Evolutionary conservation across 768 basidiomycete genomes (phyloP), one percentile per base, ranked within the genome.

Genomic region (Pisolithus orientalis): DNA sequence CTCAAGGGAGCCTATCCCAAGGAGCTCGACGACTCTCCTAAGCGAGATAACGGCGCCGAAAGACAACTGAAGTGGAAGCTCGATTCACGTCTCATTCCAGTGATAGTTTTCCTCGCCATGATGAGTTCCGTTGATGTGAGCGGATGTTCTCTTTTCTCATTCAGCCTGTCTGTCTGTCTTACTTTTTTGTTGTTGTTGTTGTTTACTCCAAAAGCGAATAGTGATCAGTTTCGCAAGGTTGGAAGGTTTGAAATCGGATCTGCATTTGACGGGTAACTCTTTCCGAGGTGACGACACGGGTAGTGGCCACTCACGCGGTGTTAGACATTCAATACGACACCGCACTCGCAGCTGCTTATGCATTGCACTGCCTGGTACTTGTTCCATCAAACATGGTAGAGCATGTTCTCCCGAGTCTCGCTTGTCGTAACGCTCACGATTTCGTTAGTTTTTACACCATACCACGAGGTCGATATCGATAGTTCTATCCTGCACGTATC

Each of bases 351-450:
- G 67, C 79, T 43, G 69, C 82, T 25, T 82, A 75, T 54, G 84
- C 71, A 2, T 79, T 80, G 1, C 83, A 85, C 53, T 77, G 77
- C 37, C 83, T 83, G 2, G 77, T 80, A 13, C 83, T 85, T 57
- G 76, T 85, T 49, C 84, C 84, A 1, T 83, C 79, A 0, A 86
- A 83, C 59, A 83, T 85, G 79, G 82, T 78, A 54, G 16, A 70
- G 61, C 39, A 16, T 6, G 5, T 34, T 24, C 1, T 7, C 25
- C 31, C 16, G 14, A 3, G 10, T n/a, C 31, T 31, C 10, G 3
- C 29, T 37, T 21, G 21, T 21, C 21, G 21, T 48, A 31, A 5
- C 51, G 43, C 42, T 37, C 34, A 28, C 27, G 7, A 14, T n/a
- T 10, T 0, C 49, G 13, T 32, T 16, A 83, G 82, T 71, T 83